phyloP scores from a whole-genome alignment of 805 yeast species.

The Zygoascus ofunaensis region DNA sequence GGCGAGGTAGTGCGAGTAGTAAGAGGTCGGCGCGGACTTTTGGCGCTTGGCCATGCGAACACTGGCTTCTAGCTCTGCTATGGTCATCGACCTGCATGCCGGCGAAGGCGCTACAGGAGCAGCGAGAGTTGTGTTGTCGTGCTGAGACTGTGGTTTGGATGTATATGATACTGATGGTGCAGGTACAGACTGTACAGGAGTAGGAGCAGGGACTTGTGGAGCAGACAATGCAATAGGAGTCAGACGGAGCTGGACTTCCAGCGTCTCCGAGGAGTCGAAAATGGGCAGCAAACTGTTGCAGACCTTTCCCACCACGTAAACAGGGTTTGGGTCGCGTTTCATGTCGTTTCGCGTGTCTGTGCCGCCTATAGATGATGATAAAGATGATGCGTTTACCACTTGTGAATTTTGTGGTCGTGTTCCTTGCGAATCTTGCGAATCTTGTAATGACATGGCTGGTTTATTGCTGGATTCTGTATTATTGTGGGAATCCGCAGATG shows the following conservation, averaged over 20 bases:
- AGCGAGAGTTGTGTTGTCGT: too few relatives aligned
- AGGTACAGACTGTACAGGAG: background rate
- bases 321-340: background rate
- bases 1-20: slow-evolving; percentile 3
- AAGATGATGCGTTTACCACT: background rate
- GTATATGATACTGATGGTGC: too few relatives aligned
- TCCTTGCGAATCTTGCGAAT: background rate
- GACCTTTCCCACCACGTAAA: slow-evolving; percentile 18
- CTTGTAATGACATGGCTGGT: background rate
- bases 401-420: background rate
- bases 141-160: too few relatives aligned
- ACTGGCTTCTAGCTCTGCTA: slow-evolving; percentile 3
- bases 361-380: background rate
- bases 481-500: background rate
- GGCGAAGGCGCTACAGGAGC: background rate
- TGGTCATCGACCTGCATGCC: background rate
- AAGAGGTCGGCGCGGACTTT: background rate
- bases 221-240: slow-evolving; percentile 15
- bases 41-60: background rate
- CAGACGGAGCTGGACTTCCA: slow-evolving; percentile 23
- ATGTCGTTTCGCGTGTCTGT: too few relatives aligned
- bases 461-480: background rate
- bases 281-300: slow-evolving; percentile 21
- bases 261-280: slow-evolving; percentile 21
- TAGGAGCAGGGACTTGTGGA: background rate